A percentile compares a stretch with the other conserved stretches of the same genome.
These are phyloP conservation scores for Epichloe festucae DNA, from an alignment of 2,329 filamentous ascomycete species.

Conservation along the genomic window DNA sequence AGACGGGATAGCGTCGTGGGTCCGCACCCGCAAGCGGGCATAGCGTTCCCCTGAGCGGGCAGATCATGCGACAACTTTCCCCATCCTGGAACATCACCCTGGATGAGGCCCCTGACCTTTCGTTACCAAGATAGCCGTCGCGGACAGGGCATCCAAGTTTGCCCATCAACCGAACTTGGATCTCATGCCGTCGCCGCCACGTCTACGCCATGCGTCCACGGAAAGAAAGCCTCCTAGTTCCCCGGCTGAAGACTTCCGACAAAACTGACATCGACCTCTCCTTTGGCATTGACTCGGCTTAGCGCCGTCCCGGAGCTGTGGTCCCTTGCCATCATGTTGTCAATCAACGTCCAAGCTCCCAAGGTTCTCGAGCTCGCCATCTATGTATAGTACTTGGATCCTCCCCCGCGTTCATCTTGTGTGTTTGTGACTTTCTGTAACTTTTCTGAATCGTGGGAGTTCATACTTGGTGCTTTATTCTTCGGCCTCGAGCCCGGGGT, in stretches of 20 bases:
- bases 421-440: not conserved
- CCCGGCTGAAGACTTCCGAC: not conserved
- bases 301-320: conserved; percentile 4
- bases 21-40: not conserved
- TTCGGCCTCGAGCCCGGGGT: not conserved
- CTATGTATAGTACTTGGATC: not conserved
- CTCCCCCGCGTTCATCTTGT: not conserved
- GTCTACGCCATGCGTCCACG: too few species aligned
- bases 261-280: conserved; percentile 2
- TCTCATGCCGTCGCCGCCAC: not conserved
- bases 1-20: not conserved
- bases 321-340: not conserved
- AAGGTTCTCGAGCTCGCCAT: not conserved
- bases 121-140: not conserved
- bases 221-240: not conserved
- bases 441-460: not conserved
- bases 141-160: not conserved
- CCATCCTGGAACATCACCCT: not conserved
- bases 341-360: not conserved
- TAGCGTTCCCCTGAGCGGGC: not conserved
- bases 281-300: conserved; percentile 7
- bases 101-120: too few species aligned
- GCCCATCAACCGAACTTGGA: not conserved
- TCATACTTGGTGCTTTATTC: not conserved
- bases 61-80: conserved; percentile 1